Conservation (phyloP, 352 stramenopile species). For the Pythium diclinum region DNA sequence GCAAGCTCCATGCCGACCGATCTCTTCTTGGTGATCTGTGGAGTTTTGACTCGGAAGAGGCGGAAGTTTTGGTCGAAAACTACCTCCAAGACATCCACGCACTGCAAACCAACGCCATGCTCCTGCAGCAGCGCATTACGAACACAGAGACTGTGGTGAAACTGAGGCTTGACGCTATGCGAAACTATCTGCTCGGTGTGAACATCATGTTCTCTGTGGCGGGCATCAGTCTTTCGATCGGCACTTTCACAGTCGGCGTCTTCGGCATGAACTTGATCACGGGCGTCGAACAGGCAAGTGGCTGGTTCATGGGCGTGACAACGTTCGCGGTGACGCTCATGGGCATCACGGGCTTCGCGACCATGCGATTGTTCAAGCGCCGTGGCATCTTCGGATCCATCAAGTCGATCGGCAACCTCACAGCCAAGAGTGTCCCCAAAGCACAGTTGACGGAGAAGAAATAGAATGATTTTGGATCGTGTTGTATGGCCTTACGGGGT, state of each 20-base stretch:
- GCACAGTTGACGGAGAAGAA: too few relatives aligned
- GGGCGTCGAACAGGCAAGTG: conserved; percentile 35
- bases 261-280: conserved; percentile 79
- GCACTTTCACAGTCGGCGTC: conserved; percentile 55
- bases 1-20: conserved; percentile 55
- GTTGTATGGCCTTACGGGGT: too few relatives aligned
- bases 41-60: conserved; percentile 71
- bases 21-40: conserved; percentile 46
- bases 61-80: conserved; percentile 73
- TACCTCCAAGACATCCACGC: conserved; percentile 83
- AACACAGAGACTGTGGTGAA: conserved; percentile 80
- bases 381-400: conserved; percentile 42
- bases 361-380: conserved; percentile 49
- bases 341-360: conserved; percentile 34
- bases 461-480: too few relatives aligned
- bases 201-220: conserved; percentile 72
- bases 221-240: conserved; percentile 61
- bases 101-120: conserved; percentile 50
- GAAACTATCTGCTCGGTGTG: conserved; percentile 73
- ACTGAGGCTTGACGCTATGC: conserved; percentile 72
- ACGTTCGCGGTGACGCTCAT: conserved; percentile 37
- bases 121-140: conserved; percentile 72
- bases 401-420: not conserved
- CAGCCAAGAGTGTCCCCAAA: not conserved
- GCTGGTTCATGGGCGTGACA: conserved; percentile 63